Conservation (phyloP, 2,329 filamentous ascomycete genomes). For the Colletotrichum sp. region DNA sequence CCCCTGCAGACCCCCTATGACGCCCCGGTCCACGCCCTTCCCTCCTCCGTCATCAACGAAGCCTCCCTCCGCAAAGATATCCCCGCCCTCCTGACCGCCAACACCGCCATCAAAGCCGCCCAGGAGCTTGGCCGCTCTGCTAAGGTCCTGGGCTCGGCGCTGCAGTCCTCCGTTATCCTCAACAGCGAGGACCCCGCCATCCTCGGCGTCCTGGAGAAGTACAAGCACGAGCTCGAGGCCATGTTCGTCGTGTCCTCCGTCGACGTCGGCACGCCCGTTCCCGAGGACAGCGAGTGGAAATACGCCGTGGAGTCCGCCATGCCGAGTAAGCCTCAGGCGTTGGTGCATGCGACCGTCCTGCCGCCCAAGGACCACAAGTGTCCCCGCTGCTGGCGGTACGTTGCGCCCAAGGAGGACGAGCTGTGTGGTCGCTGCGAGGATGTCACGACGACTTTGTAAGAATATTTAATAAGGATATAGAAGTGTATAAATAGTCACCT, state of each 20-base stretch:
- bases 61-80: slow-evolving; percentile 46
- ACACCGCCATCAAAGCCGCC: slow-evolving; percentile 73
- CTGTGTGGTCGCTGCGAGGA: slow-evolving; percentile 78
- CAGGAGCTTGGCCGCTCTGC: slow-evolving; percentile 75
- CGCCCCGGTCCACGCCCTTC: slow-evolving; percentile 45
- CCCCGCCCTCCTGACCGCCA: slow-evolving; percentile 56
- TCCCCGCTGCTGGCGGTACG: slow-evolving; percentile 86
- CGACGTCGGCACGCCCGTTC: slow-evolving; percentile 43
- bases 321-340: slow-evolving; percentile 24
- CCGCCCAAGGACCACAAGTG: slow-evolving; percentile 72
- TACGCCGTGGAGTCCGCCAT: slow-evolving; percentile 50
- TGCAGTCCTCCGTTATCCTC: slow-evolving; percentile 76
- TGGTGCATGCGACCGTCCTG: slow-evolving; percentile 47
- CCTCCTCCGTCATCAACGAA: slow-evolving; percentile 43
- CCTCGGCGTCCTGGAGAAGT: slow-evolving; percentile 40
- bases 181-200: slow-evolving; percentile 43
- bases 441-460: slow-evolving; percentile 49
- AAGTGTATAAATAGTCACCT: neutral
- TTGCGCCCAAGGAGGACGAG: slow-evolving; percentile 67
- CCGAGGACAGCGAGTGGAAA: slow-evolving; percentile 39
- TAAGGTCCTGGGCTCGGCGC: slow-evolving; percentile 79
- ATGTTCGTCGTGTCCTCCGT: slow-evolving; percentile 76
- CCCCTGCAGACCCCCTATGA: slow-evolving; percentile 55
- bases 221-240: slow-evolving; percentile 58
- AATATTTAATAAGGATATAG: neutral